Percentiles rank a stretch among this genome's conserved stretches.
Evolutionary conservation across 2,329 filamentous ascomycete genomes (phyloP).

Genomic region (Penicillium expansum): DNA sequence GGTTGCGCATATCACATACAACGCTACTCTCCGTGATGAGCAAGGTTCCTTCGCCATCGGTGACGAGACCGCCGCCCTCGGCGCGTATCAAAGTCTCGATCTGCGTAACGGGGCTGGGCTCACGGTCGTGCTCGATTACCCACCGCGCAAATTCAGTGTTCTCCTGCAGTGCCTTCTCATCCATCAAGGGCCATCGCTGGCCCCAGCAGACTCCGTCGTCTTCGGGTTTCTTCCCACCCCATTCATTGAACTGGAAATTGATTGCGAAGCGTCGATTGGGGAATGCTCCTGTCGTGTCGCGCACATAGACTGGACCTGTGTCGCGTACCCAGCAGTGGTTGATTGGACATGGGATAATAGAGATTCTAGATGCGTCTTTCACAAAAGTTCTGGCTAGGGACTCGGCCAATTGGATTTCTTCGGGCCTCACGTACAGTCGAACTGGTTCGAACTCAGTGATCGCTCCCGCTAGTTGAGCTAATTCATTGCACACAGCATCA

Average conservation of each 20-base stretch:
- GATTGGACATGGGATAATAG: constrained; percentile 17
- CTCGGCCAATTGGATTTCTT: constrained; percentile 17
- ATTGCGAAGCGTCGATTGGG: constrained; percentile 17
- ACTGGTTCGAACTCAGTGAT: constrained; percentile 27
- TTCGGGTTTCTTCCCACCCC: constrained; percentile 22
- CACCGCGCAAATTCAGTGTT: constrained; percentile 17
- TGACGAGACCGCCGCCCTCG: constrained; percentile 29
- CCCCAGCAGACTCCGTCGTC: constrained; percentile 14
- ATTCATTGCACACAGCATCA: constrained; percentile 12
- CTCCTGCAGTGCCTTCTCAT: constrained; percentile 8
- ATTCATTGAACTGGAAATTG: constrained; percentile 24
- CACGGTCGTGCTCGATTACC: constrained; percentile 16
- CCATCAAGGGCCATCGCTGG: constrained; percentile 17
- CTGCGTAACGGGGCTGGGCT: constrained; percentile 11
- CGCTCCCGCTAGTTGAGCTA: constrained; percentile 15
- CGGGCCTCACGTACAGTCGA: constrained; percentile 19
- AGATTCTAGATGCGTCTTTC: constrained; percentile 7
- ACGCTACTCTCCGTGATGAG: constrained; percentile 31
- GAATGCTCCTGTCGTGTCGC: constrained; percentile 14
- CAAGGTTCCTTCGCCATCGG: constrained; percentile 33
- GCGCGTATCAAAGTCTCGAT: constrained; percentile 19
- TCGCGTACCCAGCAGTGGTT: constrained; percentile 26
- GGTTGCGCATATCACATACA: constrained; percentile 28
- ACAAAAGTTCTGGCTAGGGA: constrained; percentile 8
- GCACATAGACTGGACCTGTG: constrained; percentile 23